These are phyloP conservation scores for Thymus mandschuricus DNA, from an alignment of 257 asterid genomes.

Conservation along the genomic window DNA sequence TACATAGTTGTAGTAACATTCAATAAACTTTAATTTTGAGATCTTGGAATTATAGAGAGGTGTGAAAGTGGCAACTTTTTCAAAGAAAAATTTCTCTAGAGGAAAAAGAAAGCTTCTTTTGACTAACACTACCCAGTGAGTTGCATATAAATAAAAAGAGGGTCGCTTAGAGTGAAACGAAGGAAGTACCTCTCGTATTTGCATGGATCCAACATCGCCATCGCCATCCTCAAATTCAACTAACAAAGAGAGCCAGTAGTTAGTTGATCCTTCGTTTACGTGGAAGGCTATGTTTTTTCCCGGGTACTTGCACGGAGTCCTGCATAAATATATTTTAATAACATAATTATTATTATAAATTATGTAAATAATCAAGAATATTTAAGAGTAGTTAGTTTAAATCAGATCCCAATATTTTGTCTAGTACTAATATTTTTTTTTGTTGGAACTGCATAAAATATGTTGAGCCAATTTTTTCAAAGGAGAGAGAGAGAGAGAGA, in stretches of 20 bases:
- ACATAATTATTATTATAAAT: not conserved
- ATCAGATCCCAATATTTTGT: conserved; percentile 27
- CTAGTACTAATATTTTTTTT: conserved; percentile 17
- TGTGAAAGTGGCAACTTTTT: conserved; percentile 45
- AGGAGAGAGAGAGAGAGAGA: conserved; percentile 12
- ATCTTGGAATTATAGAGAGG: conserved; percentile 27
- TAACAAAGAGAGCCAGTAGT: conserved; percentile 81
- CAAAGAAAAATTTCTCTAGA: conserved; percentile 33
- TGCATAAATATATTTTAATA: conserved; percentile 28
- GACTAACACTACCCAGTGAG: conserved; percentile 30
- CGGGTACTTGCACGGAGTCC: conserved; percentile 90
- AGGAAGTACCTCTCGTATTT: conserved; percentile 70
- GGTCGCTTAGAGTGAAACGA: no score
- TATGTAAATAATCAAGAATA: not conserved
- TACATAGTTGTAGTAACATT: no score
- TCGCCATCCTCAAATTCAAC: conserved; percentile 94
- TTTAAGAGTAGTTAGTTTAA: not conserved
- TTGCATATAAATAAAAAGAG: no score
- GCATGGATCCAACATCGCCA: conserved; percentile 96
- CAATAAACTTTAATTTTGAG: no score
- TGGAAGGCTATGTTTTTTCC: conserved; percentile 84
- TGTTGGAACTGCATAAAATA: conserved; percentile 12
- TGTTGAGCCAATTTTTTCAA: conserved; percentile 19
- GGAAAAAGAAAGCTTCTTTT: conserved; percentile 38
- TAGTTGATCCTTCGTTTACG: conserved; percentile 93